Base-by-base conservation (phyloP, 1,284 basidiomycete genomes). In the Austropuccinia psidii region DNA sequence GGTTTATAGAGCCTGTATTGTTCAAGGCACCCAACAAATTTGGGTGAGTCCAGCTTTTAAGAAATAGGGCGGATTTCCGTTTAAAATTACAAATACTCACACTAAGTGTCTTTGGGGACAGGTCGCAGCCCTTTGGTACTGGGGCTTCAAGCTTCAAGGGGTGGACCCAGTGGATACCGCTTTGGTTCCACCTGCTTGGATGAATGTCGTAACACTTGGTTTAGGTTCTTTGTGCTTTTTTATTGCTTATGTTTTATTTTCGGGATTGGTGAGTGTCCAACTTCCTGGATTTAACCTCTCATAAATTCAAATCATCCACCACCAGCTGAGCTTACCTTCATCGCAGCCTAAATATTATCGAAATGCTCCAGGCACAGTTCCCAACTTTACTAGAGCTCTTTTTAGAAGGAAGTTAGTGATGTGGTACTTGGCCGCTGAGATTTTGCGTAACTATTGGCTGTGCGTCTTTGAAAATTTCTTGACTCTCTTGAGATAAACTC, bases 111-210 rank as follows among this genome's bases (percentile, higher is more conserved):
- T n/a, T n/a, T n/a, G n/a, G n/a, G n/a, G n/a, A n/a, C n/a, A 92
- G 92, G 88, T 93, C 15, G 90, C 92, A 1, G 91, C 90, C 9
- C 83, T 95, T 37, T 95, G 92, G 92, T 95, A 91, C 79, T 95
- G 92, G 92, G 92, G 92, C 77, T 87, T 89, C 81, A 85, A 87
- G 62, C 84, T 95, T 75, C 89, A 88, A 78, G 83, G 83, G 17
- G 83, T 83, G 13, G 74, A 81, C 49, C 82, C 85, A 50, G 82
- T 82, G 68, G 83, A 83, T 76, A 79, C 83, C 49, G 82, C 88
- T 17, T 89, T 90, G 66, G 78, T 81, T 33, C 77, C 79, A 6
- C 81, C 81, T 2, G 74, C 76, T 21, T 78, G 79, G 61, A 81
- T 93, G 76, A 87, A 89, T 62, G 82, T 88, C 76, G 85, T 93